Evolutionary conservation across 164 flowering plant species (phyloP).

Genomic region (Magnolia officinalis): DNA sequence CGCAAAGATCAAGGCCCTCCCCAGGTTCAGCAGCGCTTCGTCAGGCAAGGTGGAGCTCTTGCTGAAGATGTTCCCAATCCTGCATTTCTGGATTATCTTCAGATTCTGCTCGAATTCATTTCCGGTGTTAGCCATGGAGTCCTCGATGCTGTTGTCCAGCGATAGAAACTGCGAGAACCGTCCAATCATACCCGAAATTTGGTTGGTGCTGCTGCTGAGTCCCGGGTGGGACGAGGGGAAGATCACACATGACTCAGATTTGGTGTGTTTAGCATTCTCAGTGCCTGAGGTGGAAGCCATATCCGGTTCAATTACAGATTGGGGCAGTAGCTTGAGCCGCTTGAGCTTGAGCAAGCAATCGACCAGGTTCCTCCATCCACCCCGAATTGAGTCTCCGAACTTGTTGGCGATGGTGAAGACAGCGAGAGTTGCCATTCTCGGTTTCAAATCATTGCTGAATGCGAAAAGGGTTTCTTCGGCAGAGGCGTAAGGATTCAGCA

Average conservation of each 20-base stretch:
- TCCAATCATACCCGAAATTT: slow-evolving; percentile 37
- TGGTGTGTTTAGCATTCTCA: slow-evolving; percentile 17
- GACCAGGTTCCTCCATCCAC: slow-evolving; percentile 85
- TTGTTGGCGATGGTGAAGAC: slow-evolving; percentile 80
- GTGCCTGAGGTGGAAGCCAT: slow-evolving; percentile 25
- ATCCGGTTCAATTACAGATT: slow-evolving; percentile 60
- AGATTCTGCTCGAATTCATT: slow-evolving; percentile 77
- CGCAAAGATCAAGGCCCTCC: slow-evolving; percentile 74
- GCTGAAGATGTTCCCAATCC: slow-evolving; percentile 62
- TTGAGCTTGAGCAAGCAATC: slow-evolving; percentile 85
- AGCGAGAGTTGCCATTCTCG: slow-evolving; percentile 84
- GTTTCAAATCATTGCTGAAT: slow-evolving; percentile 72
- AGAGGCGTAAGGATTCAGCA: slow-evolving; percentile 79
- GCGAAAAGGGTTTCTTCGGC: slow-evolving; percentile 81
- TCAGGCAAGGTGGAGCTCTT: slow-evolving; percentile 47
- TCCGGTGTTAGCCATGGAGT: slow-evolving; percentile 40
- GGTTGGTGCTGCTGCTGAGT: slow-evolving; percentile 16
- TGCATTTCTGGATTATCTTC: slow-evolving; percentile 74
- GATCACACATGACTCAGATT: slow-evolving; percentile 33
- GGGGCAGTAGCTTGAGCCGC: slow-evolving; percentile 77
- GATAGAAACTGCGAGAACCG: slow-evolving; percentile 67
- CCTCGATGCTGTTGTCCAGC: slow-evolving; percentile 52
- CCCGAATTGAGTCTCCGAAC: slow-evolving; percentile 61
- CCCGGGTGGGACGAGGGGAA: slow-evolving; percentile 31
- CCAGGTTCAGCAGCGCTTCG: slow-evolving; percentile 62